Base-by-base conservation (phyloP, 495 filamentous ascomycete species). In the Cryomyces antarcticus region DNA sequence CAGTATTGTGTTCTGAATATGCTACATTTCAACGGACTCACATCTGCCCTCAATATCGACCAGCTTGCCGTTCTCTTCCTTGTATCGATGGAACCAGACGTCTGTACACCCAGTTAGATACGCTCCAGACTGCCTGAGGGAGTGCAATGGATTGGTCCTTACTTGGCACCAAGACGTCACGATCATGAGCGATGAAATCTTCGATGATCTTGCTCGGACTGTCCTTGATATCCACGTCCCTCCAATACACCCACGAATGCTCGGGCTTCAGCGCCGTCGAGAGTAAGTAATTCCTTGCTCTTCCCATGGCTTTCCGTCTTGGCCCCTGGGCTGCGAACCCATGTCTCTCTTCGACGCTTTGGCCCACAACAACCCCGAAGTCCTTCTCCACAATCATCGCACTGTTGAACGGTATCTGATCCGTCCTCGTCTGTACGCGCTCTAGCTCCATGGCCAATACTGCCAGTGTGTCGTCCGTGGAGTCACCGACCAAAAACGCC, bases 211-310 rank as follows among this genome's bases (percentile, higher is more conserved):
- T 77, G 33, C 67, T 66, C 5, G 92, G 85, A 57, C 81, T 92
- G 49, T 97, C 89, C 28, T 77, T 70, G 52, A 97, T 95, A 62
- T 97, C 89, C 29, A 93, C 85, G 57, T 97, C 89, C 44, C 92
- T 75, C 89, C 89, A 97, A 60, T 95, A 96, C 27, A 97, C 92
- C 89, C 89, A 97, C 6, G 82, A 87, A 58, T 97, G 89, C 44
- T 95, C 82, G 3, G 85, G 70, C 65, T 88, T 92, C 49, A 97
- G 58, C 27, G 89, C 77, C 0, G 84, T 71, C 39, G 75, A 73
- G 7, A 97, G 75, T 24, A 97, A 69, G 58, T 93, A 96, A 58
- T 97, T 97, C 42, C 89, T 71, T 11, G 92, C 92, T 45, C 70
- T 70, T 40, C 78, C 89, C 69, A 97, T 86, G 33, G 82, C 74